These are phyloP conservation scores for Populus euphratica DNA, from an alignment of 345 rosid species.

Conservation along the genomic window DNA sequence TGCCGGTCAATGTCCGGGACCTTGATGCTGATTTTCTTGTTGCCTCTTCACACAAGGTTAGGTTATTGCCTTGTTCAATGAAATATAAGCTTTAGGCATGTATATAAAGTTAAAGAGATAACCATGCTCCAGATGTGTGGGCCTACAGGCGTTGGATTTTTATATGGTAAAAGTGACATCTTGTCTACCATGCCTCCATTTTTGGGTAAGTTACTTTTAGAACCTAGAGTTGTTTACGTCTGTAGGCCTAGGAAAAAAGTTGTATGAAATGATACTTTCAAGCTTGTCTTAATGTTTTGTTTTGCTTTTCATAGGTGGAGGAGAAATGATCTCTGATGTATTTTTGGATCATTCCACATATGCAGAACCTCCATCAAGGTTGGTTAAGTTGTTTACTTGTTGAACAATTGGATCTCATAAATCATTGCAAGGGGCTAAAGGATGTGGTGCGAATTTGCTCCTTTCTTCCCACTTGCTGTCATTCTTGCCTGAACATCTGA, in stretches of 20 bases:
- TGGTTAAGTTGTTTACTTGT: slow-evolving; percentile 19
- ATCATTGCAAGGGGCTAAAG: neutral
- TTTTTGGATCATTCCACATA: slow-evolving; percentile 92
- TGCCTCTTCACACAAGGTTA: slow-evolving; percentile 97
- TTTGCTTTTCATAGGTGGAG: slow-evolving; percentile 60
- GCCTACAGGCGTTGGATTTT: slow-evolving; percentile 99
- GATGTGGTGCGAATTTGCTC: no score
- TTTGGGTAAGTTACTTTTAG: slow-evolving; percentile 52
- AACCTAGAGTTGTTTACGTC: neutral
- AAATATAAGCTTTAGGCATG: slow-evolving; percentile 20
- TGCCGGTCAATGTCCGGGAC: slow-evolving; percentile 77
- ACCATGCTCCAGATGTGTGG: slow-evolving; percentile 99
- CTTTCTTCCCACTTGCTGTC: no score
- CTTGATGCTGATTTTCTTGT: slow-evolving; percentile 87
- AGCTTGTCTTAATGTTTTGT: neutral
- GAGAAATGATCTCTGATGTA: slow-evolving; percentile 95
- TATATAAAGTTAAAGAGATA: slow-evolving; percentile 50
- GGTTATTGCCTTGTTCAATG: slow-evolving; percentile 25
- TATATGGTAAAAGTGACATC: slow-evolving; percentile 75
- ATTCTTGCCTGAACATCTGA: neutral
- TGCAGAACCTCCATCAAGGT: slow-evolving; percentile 97
- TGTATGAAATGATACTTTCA: neutral
- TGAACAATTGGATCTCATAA: neutral
- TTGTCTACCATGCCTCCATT: slow-evolving; percentile 88
- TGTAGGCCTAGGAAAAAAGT: neutral